Conservation (phyloP, 768 basidiomycete genomes). For the Lentinus tigrinus region DNA sequence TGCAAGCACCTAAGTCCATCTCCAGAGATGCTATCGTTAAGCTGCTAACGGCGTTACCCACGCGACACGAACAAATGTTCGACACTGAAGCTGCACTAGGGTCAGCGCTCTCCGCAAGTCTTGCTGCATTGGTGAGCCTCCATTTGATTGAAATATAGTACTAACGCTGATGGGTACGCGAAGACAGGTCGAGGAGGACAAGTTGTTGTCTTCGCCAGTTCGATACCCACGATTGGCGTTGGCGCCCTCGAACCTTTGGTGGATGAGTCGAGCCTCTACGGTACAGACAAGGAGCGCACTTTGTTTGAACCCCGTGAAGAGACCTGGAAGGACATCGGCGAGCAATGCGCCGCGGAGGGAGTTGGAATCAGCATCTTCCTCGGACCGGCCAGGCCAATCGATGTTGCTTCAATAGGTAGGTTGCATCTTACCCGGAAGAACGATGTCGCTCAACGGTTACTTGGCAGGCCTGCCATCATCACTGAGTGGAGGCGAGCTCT, state of each 20-base stretch:
- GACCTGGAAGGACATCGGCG: constrained; percentile 79
- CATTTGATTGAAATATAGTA: background rate
- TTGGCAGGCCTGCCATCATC: constrained; percentile 59
- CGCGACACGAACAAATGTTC: constrained; percentile 51
- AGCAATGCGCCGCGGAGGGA: constrained; percentile 87
- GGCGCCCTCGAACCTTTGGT: constrained; percentile 61
- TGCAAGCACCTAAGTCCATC: background rate
- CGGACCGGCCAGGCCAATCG: constrained; percentile 75
- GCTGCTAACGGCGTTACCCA: constrained; percentile 64
- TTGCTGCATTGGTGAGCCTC: constrained; percentile 49
- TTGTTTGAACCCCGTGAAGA: constrained; percentile 79
- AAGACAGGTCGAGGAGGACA: constrained; percentile 76
- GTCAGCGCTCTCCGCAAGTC: constrained; percentile 67
- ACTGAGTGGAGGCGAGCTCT: constrained; percentile 85
- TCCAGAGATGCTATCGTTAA: constrained; percentile 57
- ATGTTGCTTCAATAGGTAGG: constrained; percentile 83
- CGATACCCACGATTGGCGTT: constrained; percentile 66
- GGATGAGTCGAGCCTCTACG: constrained; percentile 67
- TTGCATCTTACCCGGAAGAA: background rate
- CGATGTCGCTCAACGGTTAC: constrained; percentile 2
- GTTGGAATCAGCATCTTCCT: constrained; percentile 90
- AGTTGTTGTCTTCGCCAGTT: constrained; percentile 66
- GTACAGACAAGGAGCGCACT: constrained; percentile 82
- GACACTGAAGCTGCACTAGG: constrained; percentile 68
- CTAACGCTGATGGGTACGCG: constrained; percentile 19